These are phyloP conservation scores for Incumbomyces delicatus DNA, from an alignment of 2,329 filamentous ascomycete species.

Conservation along the genomic window DNA sequence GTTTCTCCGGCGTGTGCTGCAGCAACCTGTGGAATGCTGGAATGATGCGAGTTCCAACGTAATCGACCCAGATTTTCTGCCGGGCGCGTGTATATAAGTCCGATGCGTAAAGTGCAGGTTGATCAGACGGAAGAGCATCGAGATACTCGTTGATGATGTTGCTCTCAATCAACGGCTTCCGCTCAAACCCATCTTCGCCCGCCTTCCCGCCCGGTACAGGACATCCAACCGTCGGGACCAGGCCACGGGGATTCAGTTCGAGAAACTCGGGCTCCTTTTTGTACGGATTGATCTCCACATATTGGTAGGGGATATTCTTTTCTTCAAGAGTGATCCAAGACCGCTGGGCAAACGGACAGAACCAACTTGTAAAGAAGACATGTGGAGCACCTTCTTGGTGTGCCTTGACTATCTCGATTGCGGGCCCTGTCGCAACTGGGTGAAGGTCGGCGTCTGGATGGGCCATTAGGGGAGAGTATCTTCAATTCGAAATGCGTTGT, in stretches of 20 bases:
- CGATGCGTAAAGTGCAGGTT: conserved; percentile 46
- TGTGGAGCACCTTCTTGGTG: conserved; percentile 10
- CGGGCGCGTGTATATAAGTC: conserved; percentile 57
- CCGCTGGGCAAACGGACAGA: conserved; percentile 57
- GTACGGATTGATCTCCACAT: conserved; percentile 70
- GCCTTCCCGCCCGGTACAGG: conserved; percentile 19
- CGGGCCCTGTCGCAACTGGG: conserved; percentile 1
- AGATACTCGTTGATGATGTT: conserved; percentile 65
- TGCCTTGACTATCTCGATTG: neutral
- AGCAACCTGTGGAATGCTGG: conserved; percentile 58
- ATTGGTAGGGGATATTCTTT: conserved; percentile 58
- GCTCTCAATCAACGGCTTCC: conserved; percentile 61
- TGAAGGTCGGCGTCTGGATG: conserved; percentile 6
- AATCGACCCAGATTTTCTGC: conserved; percentile 65
- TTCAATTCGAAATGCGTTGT: neutral
- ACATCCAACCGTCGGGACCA: conserved; percentile 58
- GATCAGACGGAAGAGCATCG: conserved; percentile 56
- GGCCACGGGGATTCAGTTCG: conserved; percentile 61
- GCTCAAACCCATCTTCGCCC: conserved; percentile 13
- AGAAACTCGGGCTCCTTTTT: conserved; percentile 55
- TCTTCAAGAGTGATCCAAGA: conserved; percentile 67
- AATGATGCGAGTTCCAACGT: conserved; percentile 56
- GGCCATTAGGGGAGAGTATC: conserved; percentile 3
- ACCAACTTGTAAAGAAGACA: conserved; percentile 67
- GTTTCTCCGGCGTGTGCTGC: conserved; percentile 34